A percentile compares a stretch with the other conserved stretches of the same genome.
These are phyloP conservation scores for Tagetes patula DNA, from an alignment of 129 eudicot species.

Conservation along the genomic window DNA sequence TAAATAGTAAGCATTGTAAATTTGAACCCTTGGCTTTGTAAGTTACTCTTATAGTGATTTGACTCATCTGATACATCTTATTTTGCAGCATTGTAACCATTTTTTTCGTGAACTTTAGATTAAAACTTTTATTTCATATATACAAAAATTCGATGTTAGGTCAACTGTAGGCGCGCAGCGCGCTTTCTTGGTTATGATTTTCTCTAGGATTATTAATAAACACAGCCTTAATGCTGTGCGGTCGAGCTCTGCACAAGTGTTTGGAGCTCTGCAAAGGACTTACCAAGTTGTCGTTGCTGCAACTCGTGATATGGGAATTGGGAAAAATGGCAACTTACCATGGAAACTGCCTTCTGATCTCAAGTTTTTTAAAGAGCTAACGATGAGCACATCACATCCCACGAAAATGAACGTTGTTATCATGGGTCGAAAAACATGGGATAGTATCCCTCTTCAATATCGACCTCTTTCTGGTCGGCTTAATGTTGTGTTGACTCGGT, in stretches of 20 bases:
- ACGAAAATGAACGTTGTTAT: conserved; percentile 62
- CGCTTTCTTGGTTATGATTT: conserved; percentile 24
- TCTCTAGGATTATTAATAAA: conserved; percentile 25
- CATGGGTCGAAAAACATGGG: conserved; percentile 91
- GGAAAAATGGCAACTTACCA: conserved; percentile 73
- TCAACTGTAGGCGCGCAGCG: background rate
- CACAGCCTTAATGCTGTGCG: conserved; percentile 26
- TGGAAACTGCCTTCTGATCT: conserved; percentile 81
- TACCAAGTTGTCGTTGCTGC: conserved; percentile 90
- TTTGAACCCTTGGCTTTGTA: too few relatives aligned
- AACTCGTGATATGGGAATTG: conserved; percentile 68
- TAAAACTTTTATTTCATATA: background rate
- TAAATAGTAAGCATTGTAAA: background rate
- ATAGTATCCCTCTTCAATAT: conserved; percentile 54
- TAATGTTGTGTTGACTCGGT: conserved; percentile 69
- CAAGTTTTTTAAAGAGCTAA: conserved; percentile 62
- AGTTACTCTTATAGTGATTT: too few relatives aligned
- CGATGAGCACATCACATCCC: conserved; percentile 47
- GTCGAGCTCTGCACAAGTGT: conserved; percentile 17
- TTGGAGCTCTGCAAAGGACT: conserved; percentile 32
- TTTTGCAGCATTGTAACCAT: background rate
- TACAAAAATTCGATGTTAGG: background rate
- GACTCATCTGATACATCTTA: background rate
- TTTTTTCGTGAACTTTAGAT: background rate
- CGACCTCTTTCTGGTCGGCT: conserved; percentile 81